Percentiles rank a stretch among this genome's conserved stretches.
These are phyloP conservation scores for Leccinum aurantiacum DNA, from an alignment of 768 basidiomycete species.

Conservation along the genomic window DNA sequence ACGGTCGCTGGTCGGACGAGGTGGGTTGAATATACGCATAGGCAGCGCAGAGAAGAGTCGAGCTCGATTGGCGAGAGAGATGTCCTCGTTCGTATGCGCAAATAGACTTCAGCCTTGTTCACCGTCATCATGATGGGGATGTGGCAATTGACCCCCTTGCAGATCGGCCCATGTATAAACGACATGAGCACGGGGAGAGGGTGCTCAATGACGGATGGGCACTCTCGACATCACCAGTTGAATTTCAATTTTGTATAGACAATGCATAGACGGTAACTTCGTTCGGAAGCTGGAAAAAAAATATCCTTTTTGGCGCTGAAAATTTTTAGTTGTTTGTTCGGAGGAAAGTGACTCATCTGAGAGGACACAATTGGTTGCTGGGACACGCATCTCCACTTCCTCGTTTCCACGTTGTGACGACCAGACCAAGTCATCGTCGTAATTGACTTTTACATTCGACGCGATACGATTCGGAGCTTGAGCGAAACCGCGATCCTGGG, in stretches of 20 bases:
- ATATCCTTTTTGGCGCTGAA: neutral
- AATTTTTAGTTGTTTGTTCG: neutral
- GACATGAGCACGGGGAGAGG: neutral
- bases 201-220: slow-evolving; percentile 56
- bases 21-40: no score
- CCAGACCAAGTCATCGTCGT: neutral
- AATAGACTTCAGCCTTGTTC: no score
- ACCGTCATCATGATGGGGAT: no score
- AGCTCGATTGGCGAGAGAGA: no score
- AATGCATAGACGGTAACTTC: no score
- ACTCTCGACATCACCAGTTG: slow-evolving; percentile 62
- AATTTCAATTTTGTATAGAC: no score
- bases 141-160: slow-evolving; percentile 36
- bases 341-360: neutral
- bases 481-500: neutral
- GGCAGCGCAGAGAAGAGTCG: no score
- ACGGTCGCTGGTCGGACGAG: no score
- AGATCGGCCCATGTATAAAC: slow-evolving; percentile 43
- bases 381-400: neutral
- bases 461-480: neutral
- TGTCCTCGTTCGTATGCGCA: no score
- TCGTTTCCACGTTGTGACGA: neutral
- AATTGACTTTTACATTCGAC: neutral
- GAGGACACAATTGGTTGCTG: neutral
- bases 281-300: no score